Conservation (phyloP, 306 rosid species). For the Dryas octopetala region DNA sequence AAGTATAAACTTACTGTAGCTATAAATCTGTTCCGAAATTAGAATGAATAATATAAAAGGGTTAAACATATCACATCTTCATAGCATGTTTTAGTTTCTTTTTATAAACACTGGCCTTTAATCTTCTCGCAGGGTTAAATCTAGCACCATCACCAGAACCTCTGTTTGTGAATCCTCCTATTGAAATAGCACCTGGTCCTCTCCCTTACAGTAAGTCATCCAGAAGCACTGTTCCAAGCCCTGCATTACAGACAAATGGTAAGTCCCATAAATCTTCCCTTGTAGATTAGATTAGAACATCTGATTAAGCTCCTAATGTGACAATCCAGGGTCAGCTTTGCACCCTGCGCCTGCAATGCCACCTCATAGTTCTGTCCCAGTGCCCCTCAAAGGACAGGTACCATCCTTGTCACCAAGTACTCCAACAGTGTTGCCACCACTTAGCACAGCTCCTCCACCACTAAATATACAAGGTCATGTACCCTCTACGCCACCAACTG, state of each 20-base stretch:
- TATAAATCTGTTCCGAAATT: not conserved
- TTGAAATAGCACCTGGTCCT: constrained; percentile 38
- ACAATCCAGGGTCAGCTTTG: constrained; percentile 49
- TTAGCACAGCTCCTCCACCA: constrained; percentile 41
- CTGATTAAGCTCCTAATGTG: constrained; percentile 28
- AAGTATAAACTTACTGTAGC: not conserved
- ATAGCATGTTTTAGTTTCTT: constrained; percentile 22
- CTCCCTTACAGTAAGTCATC: constrained; percentile 37
- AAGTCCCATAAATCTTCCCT: constrained; percentile 24
- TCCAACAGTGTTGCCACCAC: constrained; percentile 33
- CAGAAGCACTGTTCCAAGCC: constrained; percentile 46
- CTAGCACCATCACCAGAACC: constrained; percentile 56
- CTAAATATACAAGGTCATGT: constrained; percentile 36
- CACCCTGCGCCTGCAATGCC: constrained; percentile 44
- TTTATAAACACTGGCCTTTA: not conserved
- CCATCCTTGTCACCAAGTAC: constrained; percentile 52
- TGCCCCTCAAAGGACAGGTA: constrained; percentile 33
- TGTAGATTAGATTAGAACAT: constrained; percentile 15
- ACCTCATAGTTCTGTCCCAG: constrained; percentile 44
- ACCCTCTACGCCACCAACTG: constrained; percentile 26
- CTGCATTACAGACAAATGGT: constrained; percentile 54
- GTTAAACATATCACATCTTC: not conserved
- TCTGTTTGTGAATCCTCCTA: constrained; percentile 41
- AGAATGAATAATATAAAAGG: not conserved
- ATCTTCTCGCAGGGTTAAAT: constrained; percentile 44